These are phyloP conservation scores for Lithohypha guttulata DNA, from an alignment of 2,329 filamentous ascomycete species.

Conservation along the genomic window DNA sequence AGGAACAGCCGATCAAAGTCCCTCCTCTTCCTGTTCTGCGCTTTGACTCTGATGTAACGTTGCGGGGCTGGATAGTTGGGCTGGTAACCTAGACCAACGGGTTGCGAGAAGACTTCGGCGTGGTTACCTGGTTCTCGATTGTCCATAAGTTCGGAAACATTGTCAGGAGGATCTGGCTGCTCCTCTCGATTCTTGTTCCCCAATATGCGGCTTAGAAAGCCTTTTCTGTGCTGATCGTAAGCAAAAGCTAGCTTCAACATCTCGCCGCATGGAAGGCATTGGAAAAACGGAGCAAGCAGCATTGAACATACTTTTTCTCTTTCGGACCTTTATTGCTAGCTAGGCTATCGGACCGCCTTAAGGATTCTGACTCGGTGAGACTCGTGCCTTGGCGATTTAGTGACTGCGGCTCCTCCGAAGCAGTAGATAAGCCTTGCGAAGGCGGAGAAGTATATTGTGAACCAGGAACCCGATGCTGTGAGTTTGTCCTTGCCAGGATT, in stretches of 20 bases:
- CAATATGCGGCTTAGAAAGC: slow-evolving; percentile 80
- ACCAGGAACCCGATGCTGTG: slow-evolving; percentile 4
- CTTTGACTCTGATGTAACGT: slow-evolving; percentile 75
- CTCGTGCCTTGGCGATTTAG: background rate
- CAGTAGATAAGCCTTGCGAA: background rate
- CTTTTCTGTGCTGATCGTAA: slow-evolving; percentile 61
- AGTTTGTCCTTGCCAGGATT: slow-evolving; percentile 11
- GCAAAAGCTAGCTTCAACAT: background rate
- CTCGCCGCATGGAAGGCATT: background rate
- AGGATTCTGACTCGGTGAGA: slow-evolving; percentile 5
- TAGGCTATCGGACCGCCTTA: slow-evolving; percentile 5
- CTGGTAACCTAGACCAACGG: slow-evolving; percentile 73
- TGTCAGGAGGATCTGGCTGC: slow-evolving; percentile 30
- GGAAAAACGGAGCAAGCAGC: background rate
- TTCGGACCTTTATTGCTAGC: slow-evolving; percentile 9
- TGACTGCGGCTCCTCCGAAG: slow-evolving; percentile 4
- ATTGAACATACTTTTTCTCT: slow-evolving; percentile 20
- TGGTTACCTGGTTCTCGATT: slow-evolving; percentile 70
- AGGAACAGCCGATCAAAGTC: slow-evolving; percentile 84
- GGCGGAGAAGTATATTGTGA: slow-evolving; percentile 1
- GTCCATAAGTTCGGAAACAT: slow-evolving; percentile 60
- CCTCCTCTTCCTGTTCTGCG: slow-evolving; percentile 67
- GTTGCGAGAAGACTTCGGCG: slow-evolving; percentile 69
- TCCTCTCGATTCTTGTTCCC: slow-evolving; percentile 61
- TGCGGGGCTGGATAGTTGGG: slow-evolving; percentile 82